These are phyloP conservation scores for Rhazya stricta DNA, from an alignment of 257 asterid species.

Conservation along the genomic window DNA sequence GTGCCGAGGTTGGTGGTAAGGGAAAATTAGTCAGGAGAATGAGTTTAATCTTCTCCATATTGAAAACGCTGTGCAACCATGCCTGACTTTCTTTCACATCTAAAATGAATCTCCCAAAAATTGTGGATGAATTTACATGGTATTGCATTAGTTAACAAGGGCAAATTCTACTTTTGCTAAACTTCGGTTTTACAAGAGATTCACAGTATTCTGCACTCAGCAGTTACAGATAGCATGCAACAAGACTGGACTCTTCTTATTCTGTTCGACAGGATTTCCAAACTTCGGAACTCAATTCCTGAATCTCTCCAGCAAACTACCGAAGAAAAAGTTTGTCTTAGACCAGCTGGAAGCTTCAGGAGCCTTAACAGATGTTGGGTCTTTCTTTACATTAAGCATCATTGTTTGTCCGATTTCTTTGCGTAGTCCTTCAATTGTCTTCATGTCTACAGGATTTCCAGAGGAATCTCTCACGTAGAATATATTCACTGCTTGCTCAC, in stretches of 20 bases:
- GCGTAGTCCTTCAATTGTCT: constrained; percentile 60
- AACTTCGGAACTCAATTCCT: constrained; percentile 23
- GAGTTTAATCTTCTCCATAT: no score
- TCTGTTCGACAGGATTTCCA: neutral
- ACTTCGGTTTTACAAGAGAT: neutral
- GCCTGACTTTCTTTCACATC: no score
- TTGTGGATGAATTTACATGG: no score
- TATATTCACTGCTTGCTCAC: constrained; percentile 70
- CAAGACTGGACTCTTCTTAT: neutral
- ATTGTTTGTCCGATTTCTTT: constrained; percentile 75
- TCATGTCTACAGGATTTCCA: constrained; percentile 73
- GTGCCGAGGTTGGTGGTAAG: no score
- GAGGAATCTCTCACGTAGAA: constrained; percentile 86
- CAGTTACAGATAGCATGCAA: neutral
- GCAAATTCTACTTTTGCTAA: no score
- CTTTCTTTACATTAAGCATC: constrained; percentile 79
- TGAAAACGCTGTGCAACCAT: no score
- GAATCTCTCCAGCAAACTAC: constrained; percentile 67
- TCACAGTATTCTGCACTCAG: neutral
- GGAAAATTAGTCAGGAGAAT: no score
- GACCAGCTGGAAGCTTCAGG: constrained; percentile 65
- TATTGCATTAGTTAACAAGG: no score
- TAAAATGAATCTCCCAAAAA: no score
- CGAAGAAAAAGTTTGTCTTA: constrained; percentile 78
- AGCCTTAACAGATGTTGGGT: constrained; percentile 36